These are phyloP conservation scores for Sporothrix euskadiensis DNA, from an alignment of 2,329 filamentous ascomycete species.

Conservation along the genomic window DNA sequence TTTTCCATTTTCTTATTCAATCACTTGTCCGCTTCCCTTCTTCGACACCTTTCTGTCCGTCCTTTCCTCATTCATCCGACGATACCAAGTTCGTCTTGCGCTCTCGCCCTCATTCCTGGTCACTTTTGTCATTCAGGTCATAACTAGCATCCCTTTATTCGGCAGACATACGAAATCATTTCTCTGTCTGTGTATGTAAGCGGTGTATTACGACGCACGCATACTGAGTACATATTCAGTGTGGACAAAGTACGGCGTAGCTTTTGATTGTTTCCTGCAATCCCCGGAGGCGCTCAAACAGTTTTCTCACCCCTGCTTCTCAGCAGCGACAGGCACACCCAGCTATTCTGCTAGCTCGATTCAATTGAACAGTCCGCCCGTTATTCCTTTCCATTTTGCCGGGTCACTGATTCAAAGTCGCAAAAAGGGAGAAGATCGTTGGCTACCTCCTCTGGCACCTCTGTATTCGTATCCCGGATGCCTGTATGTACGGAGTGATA, in stretches of 20 bases:
- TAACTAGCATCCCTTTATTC: not conserved
- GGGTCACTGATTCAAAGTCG: not conserved
- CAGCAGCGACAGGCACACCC: not conserved
- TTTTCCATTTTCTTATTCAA: not conserved
- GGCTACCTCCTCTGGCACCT: not conserved
- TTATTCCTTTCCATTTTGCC: conserved; percentile 14
- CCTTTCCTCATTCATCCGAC: not conserved
- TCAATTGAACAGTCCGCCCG: not conserved
- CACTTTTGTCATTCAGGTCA: not conserved
- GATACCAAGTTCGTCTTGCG: not conserved
- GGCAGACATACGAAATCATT: not conserved
- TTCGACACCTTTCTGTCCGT: not conserved
- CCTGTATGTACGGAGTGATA: no score
- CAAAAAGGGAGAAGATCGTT: not conserved
- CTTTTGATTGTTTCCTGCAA: not conserved
- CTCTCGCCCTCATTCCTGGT: not conserved
- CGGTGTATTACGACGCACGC: no score
- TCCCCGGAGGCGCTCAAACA: not conserved
- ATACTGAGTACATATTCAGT: no score
- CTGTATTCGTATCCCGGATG: not conserved
- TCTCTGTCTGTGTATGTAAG: not conserved
- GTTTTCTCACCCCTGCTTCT: not conserved
- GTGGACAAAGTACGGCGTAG: not conserved
- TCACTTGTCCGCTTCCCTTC: not conserved
- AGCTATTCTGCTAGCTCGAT: not conserved